Base-by-base conservation (phyloP, 805 yeast species). In the Suhomyces prunicola region DNA sequence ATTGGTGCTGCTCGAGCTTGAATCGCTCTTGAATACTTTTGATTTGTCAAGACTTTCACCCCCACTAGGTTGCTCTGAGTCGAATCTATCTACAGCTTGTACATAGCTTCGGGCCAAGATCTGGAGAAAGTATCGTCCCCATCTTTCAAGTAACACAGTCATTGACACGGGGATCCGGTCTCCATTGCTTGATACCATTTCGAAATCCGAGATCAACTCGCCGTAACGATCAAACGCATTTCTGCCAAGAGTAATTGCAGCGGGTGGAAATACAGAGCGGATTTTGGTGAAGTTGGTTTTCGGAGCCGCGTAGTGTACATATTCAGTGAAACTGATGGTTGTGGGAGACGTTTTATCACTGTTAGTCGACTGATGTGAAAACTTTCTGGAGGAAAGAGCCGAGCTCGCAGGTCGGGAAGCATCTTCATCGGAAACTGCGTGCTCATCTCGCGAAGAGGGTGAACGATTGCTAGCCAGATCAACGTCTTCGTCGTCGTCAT, bases 301-400 rank as follows among this genome's bases (percentile, higher is more conserved):
- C 1, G 93, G 93, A 0, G 92, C 89, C 26, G 86, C 83, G 65
- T 87, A 87, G 58, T 85, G 84, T 15, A 89, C 86, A 61, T 88
- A 88, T 31, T 83, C 89, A 50, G 81, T 87, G 63, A 87, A 88
- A 46, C 80, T 75, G 40, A 70, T 71, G 12, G 70, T 55, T 9
- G 63, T 57, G 1, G 67, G 68, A 0, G 66, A 54, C 2, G 61
- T 57, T 31, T 58, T 61, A 10, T 61, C 69, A 44, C 63, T 61
- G 9, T 57, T 50, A 12, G 52, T 48, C 1, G 71, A 63, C 15
- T 56, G 40, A 1, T 53, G 54, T 2, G 73, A 66, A 10, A 56
- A 50, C 48, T 62, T 61, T 44, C 69, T 46, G 2, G 56, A 24
- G 1, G 48, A 56, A 15, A 13, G 17, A 17, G 6, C 22, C 3